Percentiles rank a stretch among this genome's conserved stretches.
These are phyloP conservation scores for Arachnomyces sp. DNA, from an alignment of 2,329 filamentous ascomycete genomes.

Conservation along the genomic window DNA sequence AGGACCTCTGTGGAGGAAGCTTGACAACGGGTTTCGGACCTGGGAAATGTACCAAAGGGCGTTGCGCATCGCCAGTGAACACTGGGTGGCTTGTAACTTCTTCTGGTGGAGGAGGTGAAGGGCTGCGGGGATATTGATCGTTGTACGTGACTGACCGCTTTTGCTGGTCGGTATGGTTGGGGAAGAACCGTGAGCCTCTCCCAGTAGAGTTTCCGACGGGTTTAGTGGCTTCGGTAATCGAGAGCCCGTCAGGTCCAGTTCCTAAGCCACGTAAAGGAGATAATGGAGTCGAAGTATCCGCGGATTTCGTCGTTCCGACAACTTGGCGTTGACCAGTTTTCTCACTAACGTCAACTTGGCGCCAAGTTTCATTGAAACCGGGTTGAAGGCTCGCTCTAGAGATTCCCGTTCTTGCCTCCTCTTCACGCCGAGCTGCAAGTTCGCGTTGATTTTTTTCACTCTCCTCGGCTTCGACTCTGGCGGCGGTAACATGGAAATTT, in stretches of 20 bases:
- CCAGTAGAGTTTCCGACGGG: constrained; percentile 26
- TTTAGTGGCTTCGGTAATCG: constrained; percentile 27
- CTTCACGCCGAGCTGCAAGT: constrained; percentile 30
- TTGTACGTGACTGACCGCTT: constrained; percentile 26
- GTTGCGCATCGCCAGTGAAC: constrained; percentile 41
- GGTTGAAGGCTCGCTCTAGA: constrained; percentile 26
- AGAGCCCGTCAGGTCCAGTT: constrained; percentile 26
- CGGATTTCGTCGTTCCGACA: constrained; percentile 28
- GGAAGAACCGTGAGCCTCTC: constrained; percentile 43
- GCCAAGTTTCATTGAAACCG: constrained; percentile 39
- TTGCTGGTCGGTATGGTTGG: constrained; percentile 29
- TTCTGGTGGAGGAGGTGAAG: constrained; percentile 51
- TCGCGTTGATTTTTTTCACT: constrained; percentile 34
- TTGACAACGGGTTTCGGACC: constrained; percentile 65
- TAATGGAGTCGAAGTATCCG: constrained; percentile 12
- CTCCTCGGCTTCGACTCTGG: constrained; percentile 34
- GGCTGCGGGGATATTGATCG: constrained; percentile 27
- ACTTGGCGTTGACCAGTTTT: constrained; percentile 32
- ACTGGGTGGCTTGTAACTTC: constrained; percentile 47
- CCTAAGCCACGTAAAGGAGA: constrained; percentile 29
- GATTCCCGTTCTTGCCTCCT: constrained; percentile 24
- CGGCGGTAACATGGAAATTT: constrained; percentile 34
- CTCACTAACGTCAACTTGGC: constrained; percentile 35
- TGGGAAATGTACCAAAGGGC: constrained; percentile 51
- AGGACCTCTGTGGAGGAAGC: constrained; percentile 54